phyloP scores from a whole-genome alignment of 306 rosid genomes.

The Hylodesmum podocarpum region DNA sequence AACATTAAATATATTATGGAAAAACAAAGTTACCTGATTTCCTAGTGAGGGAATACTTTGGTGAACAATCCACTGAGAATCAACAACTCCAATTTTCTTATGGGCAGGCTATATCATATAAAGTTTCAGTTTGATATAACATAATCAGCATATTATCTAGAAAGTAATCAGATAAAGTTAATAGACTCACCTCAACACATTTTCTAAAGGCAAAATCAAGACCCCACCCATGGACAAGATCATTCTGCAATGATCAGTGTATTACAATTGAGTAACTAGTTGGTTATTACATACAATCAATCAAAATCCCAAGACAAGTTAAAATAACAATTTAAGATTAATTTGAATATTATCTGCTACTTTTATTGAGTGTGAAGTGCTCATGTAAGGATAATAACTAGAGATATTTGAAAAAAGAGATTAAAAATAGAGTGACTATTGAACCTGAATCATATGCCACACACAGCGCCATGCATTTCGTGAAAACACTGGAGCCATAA shows the following conservation, averaged over 20 bases:
- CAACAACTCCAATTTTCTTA: slow-evolving; percentile 96
- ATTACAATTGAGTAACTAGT: neutral
- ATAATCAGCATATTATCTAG: neutral
- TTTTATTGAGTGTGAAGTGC: neutral
- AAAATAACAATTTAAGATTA: neutral
- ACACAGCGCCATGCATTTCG: slow-evolving; percentile 98
- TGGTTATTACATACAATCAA: neutral
- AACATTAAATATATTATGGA: neutral
- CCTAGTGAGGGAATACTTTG: slow-evolving; percentile 93
- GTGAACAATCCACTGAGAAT: slow-evolving; percentile 94
- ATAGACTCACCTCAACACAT: slow-evolving; percentile 80
- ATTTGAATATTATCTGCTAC: neutral
- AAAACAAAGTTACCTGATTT: slow-evolving; percentile 60
- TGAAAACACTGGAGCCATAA: slow-evolving; percentile 98
- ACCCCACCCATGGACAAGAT: slow-evolving; percentile 98
- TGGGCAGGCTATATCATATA: slow-evolving; percentile 73
- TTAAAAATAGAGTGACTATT: neutral
- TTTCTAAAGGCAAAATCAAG: slow-evolving; percentile 94
- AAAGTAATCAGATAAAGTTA: neutral
- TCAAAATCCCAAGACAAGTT: neutral
- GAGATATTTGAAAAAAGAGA: neutral
- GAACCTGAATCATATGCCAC: slow-evolving; percentile 98
- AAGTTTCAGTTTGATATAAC: slow-evolving; percentile 10
- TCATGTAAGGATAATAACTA: neutral
- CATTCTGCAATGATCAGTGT: slow-evolving; percentile 61